A percentile compares a stretch with the other conserved stretches of the same genome.
Evolutionary conservation across 2,329 filamentous ascomycete genomes (phyloP).

Genomic region (Phyllosticta citribraziliensis): DNA sequence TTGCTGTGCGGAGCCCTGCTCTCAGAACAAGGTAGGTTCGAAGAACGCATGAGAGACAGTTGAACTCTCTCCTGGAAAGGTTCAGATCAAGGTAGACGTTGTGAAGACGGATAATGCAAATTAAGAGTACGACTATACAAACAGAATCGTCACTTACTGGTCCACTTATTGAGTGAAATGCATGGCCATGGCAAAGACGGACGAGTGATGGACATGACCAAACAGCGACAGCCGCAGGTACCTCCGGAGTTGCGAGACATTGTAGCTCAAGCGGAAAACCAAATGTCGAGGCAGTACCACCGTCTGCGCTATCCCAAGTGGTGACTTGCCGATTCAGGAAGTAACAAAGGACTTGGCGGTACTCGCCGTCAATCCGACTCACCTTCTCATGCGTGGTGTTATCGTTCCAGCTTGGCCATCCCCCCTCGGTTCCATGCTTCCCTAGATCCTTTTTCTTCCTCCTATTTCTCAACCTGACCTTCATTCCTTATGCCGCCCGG

Average conservation of each 20-base stretch:
- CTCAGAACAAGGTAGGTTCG: too few relatives aligned
- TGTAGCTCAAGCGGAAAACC: neutral
- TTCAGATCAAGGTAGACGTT: too few relatives aligned
- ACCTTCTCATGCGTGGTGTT: neutral
- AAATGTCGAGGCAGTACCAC: neutral
- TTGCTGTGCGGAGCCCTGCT: too few relatives aligned
- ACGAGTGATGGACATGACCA: neutral
- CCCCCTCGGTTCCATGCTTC: neutral
- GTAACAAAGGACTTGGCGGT: conserved; percentile 8
- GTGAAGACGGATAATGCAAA: too few relatives aligned
- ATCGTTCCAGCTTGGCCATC: neutral
- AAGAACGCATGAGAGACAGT: too few relatives aligned
- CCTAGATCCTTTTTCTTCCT: neutral
- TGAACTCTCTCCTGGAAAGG: too few relatives aligned
- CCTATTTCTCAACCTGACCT: neutral
- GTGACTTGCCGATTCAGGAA: neutral
- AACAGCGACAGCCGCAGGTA: neutral
- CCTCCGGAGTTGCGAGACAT: neutral
- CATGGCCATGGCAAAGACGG: neutral
- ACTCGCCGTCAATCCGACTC: neutral
- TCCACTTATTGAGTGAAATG: neutral
- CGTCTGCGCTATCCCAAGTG: neutral
- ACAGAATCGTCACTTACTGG: neutral
- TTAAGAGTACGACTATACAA: too few relatives aligned
- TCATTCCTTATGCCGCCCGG: neutral